These are phyloP conservation scores for Phytophthora fragariaefolia DNA, from an alignment of 352 stramenopile species.

Conservation along the genomic window DNA sequence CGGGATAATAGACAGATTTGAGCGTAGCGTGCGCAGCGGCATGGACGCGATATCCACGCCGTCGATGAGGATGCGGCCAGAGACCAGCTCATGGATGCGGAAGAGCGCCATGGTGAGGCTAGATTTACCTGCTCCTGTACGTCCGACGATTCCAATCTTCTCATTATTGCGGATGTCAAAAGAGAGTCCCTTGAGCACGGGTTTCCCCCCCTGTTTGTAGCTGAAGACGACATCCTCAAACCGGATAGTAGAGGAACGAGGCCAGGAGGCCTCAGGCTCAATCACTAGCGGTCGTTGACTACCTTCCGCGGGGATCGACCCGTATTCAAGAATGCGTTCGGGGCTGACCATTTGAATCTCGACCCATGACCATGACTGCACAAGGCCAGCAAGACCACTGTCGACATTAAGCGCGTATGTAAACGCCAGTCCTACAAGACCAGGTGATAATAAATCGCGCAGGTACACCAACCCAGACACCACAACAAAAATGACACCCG, in stretches of 20 bases:
- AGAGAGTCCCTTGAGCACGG: constrained; percentile 46
- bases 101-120: constrained; percentile 86
- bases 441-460: constrained; percentile 45
- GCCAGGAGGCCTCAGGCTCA: constrained; percentile 59
- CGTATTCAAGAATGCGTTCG: constrained; percentile 57
- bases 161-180: constrained; percentile 63
- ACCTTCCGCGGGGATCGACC: constrained; percentile 37
- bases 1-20: constrained; percentile 44
- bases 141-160: constrained; percentile 84
- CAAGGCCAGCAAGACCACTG: constrained; percentile 69
- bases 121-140: constrained; percentile 88
- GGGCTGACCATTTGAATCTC: constrained; percentile 56
- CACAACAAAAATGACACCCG: constrained; percentile 41
- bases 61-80: constrained; percentile 46
- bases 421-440: constrained; percentile 85
- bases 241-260: constrained; percentile 59
- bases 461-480: constrained; percentile 52
- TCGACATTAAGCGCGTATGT: constrained; percentile 89
- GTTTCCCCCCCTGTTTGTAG: constrained; percentile 14
- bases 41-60: constrained; percentile 41
- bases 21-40: constrained; percentile 33
- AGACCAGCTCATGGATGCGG: constrained; percentile 78
- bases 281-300: constrained; percentile 21
- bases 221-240: constrained; percentile 52
- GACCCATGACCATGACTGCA: constrained; percentile 34